phyloP scores from a whole-genome alignment of 495 filamentous ascomycete genomes.

The Podospora conica region DNA sequence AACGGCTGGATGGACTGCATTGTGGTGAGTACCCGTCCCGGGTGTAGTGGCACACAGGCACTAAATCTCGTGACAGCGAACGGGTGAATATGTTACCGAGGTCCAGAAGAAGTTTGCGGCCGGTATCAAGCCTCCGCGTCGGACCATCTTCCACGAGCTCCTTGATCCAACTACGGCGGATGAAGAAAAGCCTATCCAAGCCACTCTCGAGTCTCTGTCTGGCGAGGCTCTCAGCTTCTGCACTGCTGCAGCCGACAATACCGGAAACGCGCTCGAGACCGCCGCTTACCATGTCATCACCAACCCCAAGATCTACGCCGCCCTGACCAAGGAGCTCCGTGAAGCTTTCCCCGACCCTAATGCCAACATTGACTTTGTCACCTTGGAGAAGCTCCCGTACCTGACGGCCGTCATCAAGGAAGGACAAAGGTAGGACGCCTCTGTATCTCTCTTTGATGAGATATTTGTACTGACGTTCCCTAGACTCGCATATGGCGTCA shows the following conservation, averaged over 20 bases:
- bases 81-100: neutral
- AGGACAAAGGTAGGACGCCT: constrained; percentile 6
- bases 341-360: constrained; percentile 29
- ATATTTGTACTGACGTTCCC: neutral
- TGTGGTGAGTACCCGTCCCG: neutral
- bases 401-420: constrained; percentile 32
- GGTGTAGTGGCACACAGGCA: neutral
- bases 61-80: neutral
- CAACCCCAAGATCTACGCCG: constrained; percentile 27
- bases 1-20: constrained; percentile 8
- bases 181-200: neutral
- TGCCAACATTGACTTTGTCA: constrained; percentile 6
- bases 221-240: constrained; percentile 10
- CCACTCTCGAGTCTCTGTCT: neutral
- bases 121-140: constrained; percentile 1
- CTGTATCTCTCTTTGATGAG: neutral
- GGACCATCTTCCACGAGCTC: constrained; percentile 12
- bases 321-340: constrained; percentile 29
- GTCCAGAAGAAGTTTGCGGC: constrained; percentile 5
- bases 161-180: constrained; percentile 4
- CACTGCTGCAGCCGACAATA: constrained; percentile 35
- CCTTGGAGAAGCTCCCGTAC: constrained; percentile 30
- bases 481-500: constrained; percentile 17
- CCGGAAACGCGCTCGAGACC: constrained; percentile 35
- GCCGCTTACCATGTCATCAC: constrained; percentile 29